Percentiles rank a stretch among this genome's conserved stretches.
phyloP scores from a whole-genome alignment of 2,329 filamentous ascomycete species.

The Penicillium frequentans region DNA sequence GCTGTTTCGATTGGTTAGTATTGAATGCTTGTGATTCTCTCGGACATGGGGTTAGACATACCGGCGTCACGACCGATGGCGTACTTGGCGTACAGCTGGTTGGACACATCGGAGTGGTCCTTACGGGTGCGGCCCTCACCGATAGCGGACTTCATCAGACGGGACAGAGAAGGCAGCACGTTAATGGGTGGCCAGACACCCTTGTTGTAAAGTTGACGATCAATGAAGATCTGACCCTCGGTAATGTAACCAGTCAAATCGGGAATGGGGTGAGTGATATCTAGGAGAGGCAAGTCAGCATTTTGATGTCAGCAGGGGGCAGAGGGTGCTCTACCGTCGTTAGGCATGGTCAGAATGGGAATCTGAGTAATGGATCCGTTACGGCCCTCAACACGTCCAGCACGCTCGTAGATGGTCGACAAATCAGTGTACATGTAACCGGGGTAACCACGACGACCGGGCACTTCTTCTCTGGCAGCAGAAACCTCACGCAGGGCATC shows the following conservation, averaged over 20 bases:
- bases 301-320: background rate
- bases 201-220: conserved; percentile 91
- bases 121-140: conserved; percentile 94
- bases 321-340: conserved; percentile 66
- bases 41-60: conserved; percentile 25
- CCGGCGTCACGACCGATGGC: conserved; percentile 93
- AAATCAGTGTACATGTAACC: conserved; percentile 99
- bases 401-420: conserved; percentile 99
- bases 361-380: conserved; percentile 99
- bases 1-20: conserved; percentile 48
- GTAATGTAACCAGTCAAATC: conserved; percentile 99
- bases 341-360: conserved; percentile 98
- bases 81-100: conserved; percentile 99
- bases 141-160: conserved; percentile 99
- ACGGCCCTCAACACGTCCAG: conserved; percentile 92
- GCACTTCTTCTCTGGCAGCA: conserved; percentile 96
- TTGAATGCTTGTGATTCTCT: background rate
- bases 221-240: conserved; percentile 97
- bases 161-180: conserved; percentile 93
- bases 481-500: conserved; percentile 98
- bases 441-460: conserved; percentile 97
- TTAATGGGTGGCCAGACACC: conserved; percentile 99
- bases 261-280: conserved; percentile 98
- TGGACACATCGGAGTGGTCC: conserved; percentile 97
- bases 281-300: conserved; percentile 37